Base-by-base conservation (phyloP, 1,284 basidiomycete genomes). In the Schizophyllum amplum region DNA sequence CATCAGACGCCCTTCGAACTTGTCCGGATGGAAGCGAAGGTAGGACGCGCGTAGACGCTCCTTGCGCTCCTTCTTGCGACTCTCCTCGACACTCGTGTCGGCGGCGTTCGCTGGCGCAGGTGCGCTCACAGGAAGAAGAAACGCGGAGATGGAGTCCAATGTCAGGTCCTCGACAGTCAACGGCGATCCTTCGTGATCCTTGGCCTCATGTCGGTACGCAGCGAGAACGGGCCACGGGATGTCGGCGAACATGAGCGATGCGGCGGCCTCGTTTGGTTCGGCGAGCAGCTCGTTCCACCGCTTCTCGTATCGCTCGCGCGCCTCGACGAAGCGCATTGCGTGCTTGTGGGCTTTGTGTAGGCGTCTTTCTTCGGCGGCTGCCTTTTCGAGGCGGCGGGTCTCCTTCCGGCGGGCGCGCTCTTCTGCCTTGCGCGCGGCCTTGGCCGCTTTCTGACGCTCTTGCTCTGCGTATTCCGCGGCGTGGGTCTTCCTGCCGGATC, bases 21-120 rank as follows among this genome's bases (percentile, higher is more conserved):
- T 88, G 71, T 94, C 92, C 0, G 92, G 91, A 67, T 94, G 92
- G 68, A 90, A 94, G 13, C 86, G 79, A 27, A 92, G 68, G 66
- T 92, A 79, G 0, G 86, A 81, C 66, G 90, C 87, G 60, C 87
- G 75, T 46, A 92, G 67, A 55, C 78, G 81, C 47, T 87, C 87
- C 65, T 82, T 85, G 52, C 75, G 71, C 47, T 71, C 71, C 62
- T 73, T 76, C 63, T 71, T 76, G 25, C 64, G 66, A 4, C 52
- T 27, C 11, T 70, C 70, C 24, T 57, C 62, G 25, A 61, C 15
- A 2, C 27, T 22, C 3, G 57, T 55, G 5, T 58, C 62, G 42
- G 50, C 7, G 6, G 62, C 60, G 20, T 54, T 25, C 6, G 53
- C 42, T 55, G 58, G 48, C 15, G 57, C 33, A 33, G 54, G 52